A percentile compares a stretch with the other conserved stretches of the same genome.
These are phyloP conservation scores for Aureobasidium melanogenum DNA, from an alignment of 2,329 filamentous ascomycete genomes.

Conservation along the genomic window DNA sequence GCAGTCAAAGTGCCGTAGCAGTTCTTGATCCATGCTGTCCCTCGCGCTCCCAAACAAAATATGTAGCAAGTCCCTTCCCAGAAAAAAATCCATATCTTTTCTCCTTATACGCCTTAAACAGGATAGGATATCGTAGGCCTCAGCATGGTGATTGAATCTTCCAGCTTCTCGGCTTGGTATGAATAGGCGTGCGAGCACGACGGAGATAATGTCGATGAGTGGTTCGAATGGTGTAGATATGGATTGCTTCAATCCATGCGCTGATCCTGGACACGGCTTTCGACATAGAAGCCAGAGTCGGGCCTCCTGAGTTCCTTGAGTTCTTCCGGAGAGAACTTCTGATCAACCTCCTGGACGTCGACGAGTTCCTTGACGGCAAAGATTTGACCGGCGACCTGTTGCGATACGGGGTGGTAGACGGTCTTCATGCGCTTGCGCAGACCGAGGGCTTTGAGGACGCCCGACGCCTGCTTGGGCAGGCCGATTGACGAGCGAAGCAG, in stretches of 20 bases:
- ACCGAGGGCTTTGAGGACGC: slow-evolving; percentile 76
- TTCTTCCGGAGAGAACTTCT: slow-evolving; percentile 54
- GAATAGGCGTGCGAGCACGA: neutral
- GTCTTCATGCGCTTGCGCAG: slow-evolving; percentile 76
- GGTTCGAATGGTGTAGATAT: neutral
- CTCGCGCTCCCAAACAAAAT: neutral
- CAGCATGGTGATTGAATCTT: neutral
- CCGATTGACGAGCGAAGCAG: slow-evolving; percentile 85
- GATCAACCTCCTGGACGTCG: slow-evolving; percentile 66
- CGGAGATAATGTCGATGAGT: neutral
- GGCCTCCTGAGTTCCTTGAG: slow-evolving; percentile 64
- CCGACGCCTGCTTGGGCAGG: slow-evolving; percentile 64
- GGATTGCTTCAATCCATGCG: neutral
- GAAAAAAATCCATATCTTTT: neutral
- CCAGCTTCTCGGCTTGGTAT: neutral
- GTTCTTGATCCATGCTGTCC: neutral
- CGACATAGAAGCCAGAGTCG: slow-evolving; percentile 71
- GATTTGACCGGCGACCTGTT: slow-evolving; percentile 79
- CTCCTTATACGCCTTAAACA: neutral
- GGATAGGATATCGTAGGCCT: neutral
- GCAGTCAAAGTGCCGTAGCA: neutral
- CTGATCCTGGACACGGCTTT: slow-evolving; percentile 39
- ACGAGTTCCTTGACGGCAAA: slow-evolving; percentile 92
- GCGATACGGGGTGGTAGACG: slow-evolving; percentile 79
- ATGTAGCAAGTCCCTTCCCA: neutral